A percentile compares a stretch with the other conserved stretches of the same genome.
Evolutionary conservation across 2,329 filamentous ascomycete genomes (phyloP).

Genomic region (Penicillium sp.): DNA sequence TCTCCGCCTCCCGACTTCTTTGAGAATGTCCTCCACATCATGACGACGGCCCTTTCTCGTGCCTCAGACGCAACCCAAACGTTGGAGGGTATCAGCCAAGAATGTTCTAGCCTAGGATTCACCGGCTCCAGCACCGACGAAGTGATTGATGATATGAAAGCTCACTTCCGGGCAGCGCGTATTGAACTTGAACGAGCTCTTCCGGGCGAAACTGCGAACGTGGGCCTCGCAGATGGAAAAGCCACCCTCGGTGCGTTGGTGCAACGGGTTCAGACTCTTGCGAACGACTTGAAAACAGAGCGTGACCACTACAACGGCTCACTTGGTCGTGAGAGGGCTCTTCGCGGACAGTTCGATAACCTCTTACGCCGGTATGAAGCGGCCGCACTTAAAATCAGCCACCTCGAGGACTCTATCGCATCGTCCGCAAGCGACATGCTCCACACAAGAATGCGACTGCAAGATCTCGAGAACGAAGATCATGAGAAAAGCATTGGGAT

Average conservation of each 20-base stretch:
- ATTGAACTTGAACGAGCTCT: constrained; percentile 49
- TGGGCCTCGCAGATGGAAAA: constrained; percentile 43
- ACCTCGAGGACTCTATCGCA: constrained; percentile 45
- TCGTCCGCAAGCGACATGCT: constrained; percentile 52
- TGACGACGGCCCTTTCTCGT: constrained; percentile 41
- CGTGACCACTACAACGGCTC: constrained; percentile 38
- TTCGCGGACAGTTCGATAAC: constrained; percentile 51
- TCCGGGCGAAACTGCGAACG: constrained; percentile 49
- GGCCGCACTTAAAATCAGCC: constrained; percentile 41
- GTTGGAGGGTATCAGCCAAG: constrained; percentile 40
- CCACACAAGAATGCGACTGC: constrained; percentile 48
- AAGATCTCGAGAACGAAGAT: constrained; percentile 47
- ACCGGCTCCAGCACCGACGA: constrained; percentile 35
- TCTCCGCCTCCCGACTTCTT: constrained; percentile 46
- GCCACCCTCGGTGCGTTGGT: constrained; percentile 48
- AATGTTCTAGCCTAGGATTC: constrained; percentile 48
- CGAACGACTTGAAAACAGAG: constrained; percentile 40
- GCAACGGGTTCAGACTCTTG: constrained; percentile 41
- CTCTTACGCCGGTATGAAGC: constrained; percentile 45
- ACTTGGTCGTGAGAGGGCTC: constrained; percentile 43
- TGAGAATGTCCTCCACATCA: constrained; percentile 41
- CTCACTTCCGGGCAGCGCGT: constrained; percentile 48
- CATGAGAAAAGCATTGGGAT: constrained; percentile 48
- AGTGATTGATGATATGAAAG: constrained; percentile 43
- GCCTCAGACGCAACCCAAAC: constrained; percentile 45